These are phyloP conservation scores for Prunus kanzakura DNA, from an alignment of 306 rosid species.

Conservation along the genomic window DNA sequence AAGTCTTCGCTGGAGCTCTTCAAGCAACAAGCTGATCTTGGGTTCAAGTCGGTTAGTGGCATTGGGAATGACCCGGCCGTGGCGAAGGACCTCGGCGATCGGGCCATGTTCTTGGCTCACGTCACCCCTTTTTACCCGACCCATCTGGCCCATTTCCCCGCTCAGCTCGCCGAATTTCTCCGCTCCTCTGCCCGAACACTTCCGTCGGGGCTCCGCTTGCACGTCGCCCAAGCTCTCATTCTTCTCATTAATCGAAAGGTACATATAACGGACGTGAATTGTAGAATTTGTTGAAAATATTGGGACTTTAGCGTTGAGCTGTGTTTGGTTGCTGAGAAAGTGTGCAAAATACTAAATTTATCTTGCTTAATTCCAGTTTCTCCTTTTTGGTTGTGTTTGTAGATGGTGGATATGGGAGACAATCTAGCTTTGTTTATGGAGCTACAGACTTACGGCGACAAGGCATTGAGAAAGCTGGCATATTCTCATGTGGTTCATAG, in stretches of 20 bases:
- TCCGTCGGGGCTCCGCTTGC: slow-evolving; percentile 57
- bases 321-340: slow-evolving; percentile 7
- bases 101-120: slow-evolving; percentile 67
- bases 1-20: slow-evolving; percentile 66
- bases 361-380: neutral
- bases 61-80: slow-evolving; percentile 56
- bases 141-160: slow-evolving; percentile 58
- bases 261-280: neutral
- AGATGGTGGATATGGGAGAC: slow-evolving; percentile 61
- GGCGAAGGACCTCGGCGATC: slow-evolving; percentile 73
- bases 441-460: slow-evolving; percentile 71
- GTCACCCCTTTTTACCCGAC: slow-evolving; percentile 59
- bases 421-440: slow-evolving; percentile 74
- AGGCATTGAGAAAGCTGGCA: slow-evolving; percentile 49
- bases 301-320: neutral
- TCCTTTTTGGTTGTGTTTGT: neutral
- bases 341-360: neutral
- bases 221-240: slow-evolving; percentile 53
- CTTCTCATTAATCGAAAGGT: slow-evolving; percentile 67
- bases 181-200: slow-evolving; percentile 47
- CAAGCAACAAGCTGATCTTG: slow-evolving; percentile 60
- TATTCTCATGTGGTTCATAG: slow-evolving; percentile 67
- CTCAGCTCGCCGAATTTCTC: slow-evolving; percentile 56
- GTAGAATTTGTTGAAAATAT: neutral
- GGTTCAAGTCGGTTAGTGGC: slow-evolving; percentile 68